Percentiles rank a stretch among this genome's conserved stretches.
These are phyloP conservation scores for Amanita muscaria DNA, from an alignment of 768 basidiomycete genomes.

Conservation along the genomic window DNA sequence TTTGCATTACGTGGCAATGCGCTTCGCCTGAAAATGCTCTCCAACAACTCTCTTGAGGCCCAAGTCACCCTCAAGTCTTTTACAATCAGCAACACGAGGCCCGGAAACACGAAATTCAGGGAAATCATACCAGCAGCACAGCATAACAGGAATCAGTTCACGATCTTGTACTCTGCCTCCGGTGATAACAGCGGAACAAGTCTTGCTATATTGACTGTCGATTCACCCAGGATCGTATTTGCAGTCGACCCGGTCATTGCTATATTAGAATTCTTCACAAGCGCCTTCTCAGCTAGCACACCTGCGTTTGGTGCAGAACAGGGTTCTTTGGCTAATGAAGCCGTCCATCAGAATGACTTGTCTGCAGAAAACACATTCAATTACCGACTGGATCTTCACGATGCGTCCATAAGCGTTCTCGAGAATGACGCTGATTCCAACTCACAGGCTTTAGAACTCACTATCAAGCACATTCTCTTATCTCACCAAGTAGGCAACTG, in stretches of 20 bases:
- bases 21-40: constrained; percentile 72
- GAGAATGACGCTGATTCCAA: constrained; percentile 73
- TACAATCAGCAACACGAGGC: constrained; percentile 81
- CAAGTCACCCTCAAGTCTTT: constrained; percentile 87
- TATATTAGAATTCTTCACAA: constrained; percentile 76
- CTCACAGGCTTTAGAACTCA: constrained; percentile 80
- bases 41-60: constrained; percentile 77
- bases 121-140: constrained; percentile 92
- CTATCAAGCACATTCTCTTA: constrained; percentile 76
- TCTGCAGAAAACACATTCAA: constrained; percentile 25
- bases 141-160: constrained; percentile 86
- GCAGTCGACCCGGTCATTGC: constrained; percentile 87
- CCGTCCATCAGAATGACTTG: not conserved
- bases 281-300: constrained; percentile 28
- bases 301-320: constrained; percentile 7
- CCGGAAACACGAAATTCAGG: constrained; percentile 76
- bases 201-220: constrained; percentile 79
- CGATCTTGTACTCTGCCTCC: constrained; percentile 80
- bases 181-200: constrained; percentile 48
- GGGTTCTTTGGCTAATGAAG: not conserved
- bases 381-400: constrained; percentile 83
- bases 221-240: constrained; percentile 89
- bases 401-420: constrained; percentile 80
- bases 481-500: constrained; percentile 68
- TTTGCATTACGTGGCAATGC: constrained; percentile 78